Evolutionary conservation across 2,329 filamentous ascomycete genomes (phyloP).

Genomic region (Phaeosphaeria sp.): DNA sequence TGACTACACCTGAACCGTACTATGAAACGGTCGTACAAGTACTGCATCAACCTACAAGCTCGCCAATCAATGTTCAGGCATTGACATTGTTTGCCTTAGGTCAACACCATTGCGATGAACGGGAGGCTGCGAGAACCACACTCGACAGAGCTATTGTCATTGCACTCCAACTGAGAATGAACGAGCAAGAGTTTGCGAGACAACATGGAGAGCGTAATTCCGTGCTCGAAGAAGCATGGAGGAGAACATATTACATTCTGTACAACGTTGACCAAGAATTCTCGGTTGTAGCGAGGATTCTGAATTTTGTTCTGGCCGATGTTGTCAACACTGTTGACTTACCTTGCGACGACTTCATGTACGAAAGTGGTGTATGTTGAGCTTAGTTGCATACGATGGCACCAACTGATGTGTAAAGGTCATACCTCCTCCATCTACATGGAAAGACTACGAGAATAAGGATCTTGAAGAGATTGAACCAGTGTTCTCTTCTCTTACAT

Average conservation of each 20-base stretch:
- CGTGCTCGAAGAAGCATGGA: constrained; percentile 79
- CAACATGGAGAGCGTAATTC: constrained; percentile 67
- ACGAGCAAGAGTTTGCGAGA: constrained; percentile 69
- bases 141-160: constrained; percentile 71
- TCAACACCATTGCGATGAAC: constrained; percentile 77
- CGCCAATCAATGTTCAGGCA: constrained; percentile 71
- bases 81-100: constrained; percentile 76
- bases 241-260: constrained; percentile 85
- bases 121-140: constrained; percentile 70
- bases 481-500: constrained; percentile 49
- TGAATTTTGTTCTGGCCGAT: constrained; percentile 70
- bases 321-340: constrained; percentile 70
- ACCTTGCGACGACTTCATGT: constrained; percentile 80
- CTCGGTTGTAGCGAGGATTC: constrained; percentile 72
- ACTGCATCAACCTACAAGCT: constrained; percentile 17
- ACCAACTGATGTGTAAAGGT: constrained; percentile 17
- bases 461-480: background rate
- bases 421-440: constrained; percentile 51
- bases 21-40: constrained; percentile 26
- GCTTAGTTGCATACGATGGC: background rate
- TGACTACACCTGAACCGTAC: constrained; percentile 30
- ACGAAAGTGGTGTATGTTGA: constrained; percentile 45
- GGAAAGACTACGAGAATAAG: constrained; percentile 65
- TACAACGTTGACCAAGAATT: constrained; percentile 81
- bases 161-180: constrained; percentile 76